These are phyloP conservation scores for Trichothecium sympodiale DNA, from an alignment of 2,329 filamentous ascomycete species.

Conservation along the genomic window DNA sequence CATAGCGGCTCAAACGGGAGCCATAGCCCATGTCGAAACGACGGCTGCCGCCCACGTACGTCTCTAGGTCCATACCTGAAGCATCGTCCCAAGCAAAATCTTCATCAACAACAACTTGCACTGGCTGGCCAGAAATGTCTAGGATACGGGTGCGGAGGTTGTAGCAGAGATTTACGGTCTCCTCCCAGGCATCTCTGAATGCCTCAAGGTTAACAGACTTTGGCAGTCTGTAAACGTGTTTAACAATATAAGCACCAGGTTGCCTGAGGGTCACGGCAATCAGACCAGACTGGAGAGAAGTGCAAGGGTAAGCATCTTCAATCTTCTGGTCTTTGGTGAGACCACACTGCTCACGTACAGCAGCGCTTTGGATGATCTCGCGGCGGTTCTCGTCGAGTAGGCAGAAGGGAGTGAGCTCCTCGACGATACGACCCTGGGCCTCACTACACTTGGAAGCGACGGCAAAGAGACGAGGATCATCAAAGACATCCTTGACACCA, in stretches of 20 bases:
- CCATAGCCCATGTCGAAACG: conserved; percentile 5
- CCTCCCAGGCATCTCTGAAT: neutral
- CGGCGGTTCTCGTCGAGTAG: conserved; percentile 1
- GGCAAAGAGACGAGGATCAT: conserved; percentile 1
- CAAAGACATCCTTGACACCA: conserved; percentile 2
- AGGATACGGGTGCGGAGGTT: neutral
- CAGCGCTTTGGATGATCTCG: conserved; percentile 1
- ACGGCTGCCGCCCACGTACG: neutral
- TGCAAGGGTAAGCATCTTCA: conserved; percentile 38
- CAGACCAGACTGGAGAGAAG: conserved; percentile 35
- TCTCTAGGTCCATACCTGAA: neutral
- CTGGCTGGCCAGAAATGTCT: neutral
- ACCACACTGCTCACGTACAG: conserved; percentile 2
- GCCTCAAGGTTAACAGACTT: neutral
- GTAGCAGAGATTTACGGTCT: neutral
- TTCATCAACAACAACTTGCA: conserved; percentile 8
- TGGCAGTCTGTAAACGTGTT: neutral
- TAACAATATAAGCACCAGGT: neutral
- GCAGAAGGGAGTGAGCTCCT: conserved; percentile 1
- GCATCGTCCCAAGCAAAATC: conserved; percentile 3
- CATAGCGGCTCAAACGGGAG: conserved; percentile 6
- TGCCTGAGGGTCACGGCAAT: conserved; percentile 23
- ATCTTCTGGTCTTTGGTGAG: conserved; percentile 8
- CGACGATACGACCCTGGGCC: neutral
- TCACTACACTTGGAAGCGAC: neutral